phyloP scores from a whole-genome alignment of 139 green algal species.

The Auxenochlorella pyrenoidosa region DNA sequence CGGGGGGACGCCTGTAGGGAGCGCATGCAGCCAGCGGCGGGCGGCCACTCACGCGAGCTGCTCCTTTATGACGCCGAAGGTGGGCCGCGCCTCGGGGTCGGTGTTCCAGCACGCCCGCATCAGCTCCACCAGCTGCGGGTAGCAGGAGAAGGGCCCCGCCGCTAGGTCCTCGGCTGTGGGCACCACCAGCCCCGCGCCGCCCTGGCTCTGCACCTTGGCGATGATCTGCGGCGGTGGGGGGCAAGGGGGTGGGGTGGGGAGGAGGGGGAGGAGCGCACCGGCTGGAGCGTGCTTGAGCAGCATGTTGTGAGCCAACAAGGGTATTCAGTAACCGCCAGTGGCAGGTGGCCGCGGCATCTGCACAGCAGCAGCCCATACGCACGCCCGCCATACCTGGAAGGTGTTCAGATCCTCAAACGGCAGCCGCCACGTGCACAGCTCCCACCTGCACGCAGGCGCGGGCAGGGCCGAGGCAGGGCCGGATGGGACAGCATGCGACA shows the following conservation, averaged over 20 bases:
- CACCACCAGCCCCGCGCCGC: conserved; percentile 9
- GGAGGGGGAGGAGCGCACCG: neutral
- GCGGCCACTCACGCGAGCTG: conserved; percentile 9
- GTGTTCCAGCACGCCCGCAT: conserved; percentile 39
- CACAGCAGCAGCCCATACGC: too few relatives aligned
- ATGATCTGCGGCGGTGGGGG: conserved; percentile 33
- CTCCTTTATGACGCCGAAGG: conserved; percentile 27
- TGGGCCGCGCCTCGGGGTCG: conserved; percentile 17
- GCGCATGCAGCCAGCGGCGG: too few relatives aligned
- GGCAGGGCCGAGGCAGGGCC: neutral
- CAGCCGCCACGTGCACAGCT: conserved; percentile 61
- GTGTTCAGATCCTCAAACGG: conserved; percentile 59
- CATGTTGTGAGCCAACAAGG: neutral
- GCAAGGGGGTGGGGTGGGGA: neutral
- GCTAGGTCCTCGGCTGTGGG: neutral
- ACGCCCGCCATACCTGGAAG: conserved; percentile 36
- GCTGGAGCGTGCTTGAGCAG: neutral
- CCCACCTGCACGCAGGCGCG: conserved; percentile 1
- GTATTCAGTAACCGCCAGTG: too few relatives aligned
- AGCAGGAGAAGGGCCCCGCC: conserved; percentile 14
- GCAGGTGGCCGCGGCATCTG: neutral
- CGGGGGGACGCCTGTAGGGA: too few relatives aligned
- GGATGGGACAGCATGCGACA: neutral
- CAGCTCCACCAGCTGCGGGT: conserved; percentile 29
- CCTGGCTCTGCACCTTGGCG: conserved; percentile 5